Conservation (phyloP, 2,329 filamentous ascomycete genomes). For the Hymenoscyphus fraxineus region DNA sequence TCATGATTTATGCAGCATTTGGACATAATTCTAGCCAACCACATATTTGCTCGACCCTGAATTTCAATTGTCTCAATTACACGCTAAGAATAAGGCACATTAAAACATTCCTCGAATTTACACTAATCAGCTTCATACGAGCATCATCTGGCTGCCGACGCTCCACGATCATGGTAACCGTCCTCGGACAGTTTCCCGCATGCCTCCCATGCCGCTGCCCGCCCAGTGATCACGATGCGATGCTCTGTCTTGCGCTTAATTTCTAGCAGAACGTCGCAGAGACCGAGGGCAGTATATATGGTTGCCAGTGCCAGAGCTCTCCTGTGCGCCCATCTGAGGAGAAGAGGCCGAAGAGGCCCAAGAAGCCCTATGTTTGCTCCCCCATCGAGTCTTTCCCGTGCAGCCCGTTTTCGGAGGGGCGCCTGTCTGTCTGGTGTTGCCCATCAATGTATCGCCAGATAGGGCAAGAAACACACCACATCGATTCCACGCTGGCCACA, state of each 20-base stretch:
- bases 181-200: slow-evolving; percentile 10
- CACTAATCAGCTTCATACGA: background rate
- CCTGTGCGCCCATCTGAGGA: background rate
- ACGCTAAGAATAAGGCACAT: slow-evolving; percentile 14
- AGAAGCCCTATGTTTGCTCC: background rate
- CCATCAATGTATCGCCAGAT: background rate
- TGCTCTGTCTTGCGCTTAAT: background rate
- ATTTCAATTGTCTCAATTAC: slow-evolving; percentile 21
- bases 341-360: background rate
- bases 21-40: slow-evolving; percentile 16
- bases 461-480: background rate
- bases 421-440: slow-evolving; percentile 14
- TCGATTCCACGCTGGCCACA: background rate
- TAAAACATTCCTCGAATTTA: slow-evolving; percentile 10
- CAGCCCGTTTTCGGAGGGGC: slow-evolving; percentile 25
- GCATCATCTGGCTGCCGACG: background rate
- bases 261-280: background rate
- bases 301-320: background rate
- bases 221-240: background rate
- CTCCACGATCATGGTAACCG: slow-evolving; percentile 2
- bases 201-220: slow-evolving; percentile 4
- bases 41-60: slow-evolving; percentile 17
- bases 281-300: background rate
- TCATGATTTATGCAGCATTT: slow-evolving; percentile 15
- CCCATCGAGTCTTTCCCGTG: slow-evolving; percentile 19